A percentile compares a stretch with the other conserved stretches of the same genome.
Evolutionary conservation across 768 basidiomycete species (phyloP).

Genomic region (Grammothele lineata): DNA sequence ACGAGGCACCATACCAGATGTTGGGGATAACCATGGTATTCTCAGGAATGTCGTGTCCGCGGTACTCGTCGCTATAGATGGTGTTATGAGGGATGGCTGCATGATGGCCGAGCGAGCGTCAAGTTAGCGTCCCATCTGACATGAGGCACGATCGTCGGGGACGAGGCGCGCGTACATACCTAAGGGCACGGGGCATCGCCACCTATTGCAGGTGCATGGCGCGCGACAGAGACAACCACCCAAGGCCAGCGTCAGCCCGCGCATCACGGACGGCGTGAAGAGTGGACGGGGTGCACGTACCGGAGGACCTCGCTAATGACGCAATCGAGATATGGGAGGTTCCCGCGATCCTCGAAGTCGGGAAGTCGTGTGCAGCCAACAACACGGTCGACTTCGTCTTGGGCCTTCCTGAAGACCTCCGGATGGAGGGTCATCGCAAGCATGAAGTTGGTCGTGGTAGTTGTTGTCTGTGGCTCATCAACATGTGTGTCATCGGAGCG

Average conservation of each 20-base stretch:
- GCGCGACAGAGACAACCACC: background rate
- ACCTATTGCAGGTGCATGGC: constrained; percentile 2
- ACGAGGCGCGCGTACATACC: constrained; percentile 2
- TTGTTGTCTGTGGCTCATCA: constrained; percentile 24
- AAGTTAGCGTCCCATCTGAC: no score
- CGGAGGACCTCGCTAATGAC: constrained; percentile 33
- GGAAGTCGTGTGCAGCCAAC: constrained; percentile 39
- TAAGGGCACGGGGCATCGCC: constrained; percentile 15
- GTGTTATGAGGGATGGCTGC: constrained; percentile 24
- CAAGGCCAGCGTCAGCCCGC: background rate
- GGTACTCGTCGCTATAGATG: constrained; percentile 17
- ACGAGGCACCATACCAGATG: constrained; percentile 13
- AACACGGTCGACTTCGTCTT: constrained; percentile 40
- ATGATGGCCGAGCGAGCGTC: no score
- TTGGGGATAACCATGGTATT: constrained; percentile 20
- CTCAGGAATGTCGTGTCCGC: constrained; percentile 17
- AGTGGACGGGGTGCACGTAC: constrained; percentile 4
- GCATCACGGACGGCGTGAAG: background rate
- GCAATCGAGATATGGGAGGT: constrained; percentile 39
- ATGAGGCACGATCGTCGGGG: background rate
- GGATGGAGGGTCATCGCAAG: constrained; percentile 38
- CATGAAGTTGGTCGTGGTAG: constrained; percentile 35
- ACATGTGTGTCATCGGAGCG: background rate
- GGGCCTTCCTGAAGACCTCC: constrained; percentile 34
- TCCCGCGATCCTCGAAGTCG: constrained; percentile 33